These are phyloP conservation scores for Bruguiera parviflora DNA, from an alignment of 345 rosid species.

Conservation along the genomic window DNA sequence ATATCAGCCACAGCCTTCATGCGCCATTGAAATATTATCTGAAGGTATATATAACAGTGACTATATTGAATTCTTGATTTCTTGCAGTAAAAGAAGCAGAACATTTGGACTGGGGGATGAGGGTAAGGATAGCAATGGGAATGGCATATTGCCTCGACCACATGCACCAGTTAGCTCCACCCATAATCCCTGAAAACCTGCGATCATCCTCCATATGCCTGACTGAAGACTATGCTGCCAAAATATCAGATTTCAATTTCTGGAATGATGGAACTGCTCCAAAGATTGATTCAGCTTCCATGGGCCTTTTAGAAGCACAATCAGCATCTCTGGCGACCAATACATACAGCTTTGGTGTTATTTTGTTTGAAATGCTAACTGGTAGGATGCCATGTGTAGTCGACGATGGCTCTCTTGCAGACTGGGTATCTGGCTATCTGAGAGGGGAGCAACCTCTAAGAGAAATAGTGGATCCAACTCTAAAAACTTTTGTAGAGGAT, in stretches of 20 bases:
- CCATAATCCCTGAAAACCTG: slow-evolving; percentile 52
- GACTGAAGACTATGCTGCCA: slow-evolving; percentile 92
- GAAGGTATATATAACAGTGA: neutral
- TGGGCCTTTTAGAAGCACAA: slow-evolving; percentile 43
- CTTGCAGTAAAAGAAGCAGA: slow-evolving; percentile 76
- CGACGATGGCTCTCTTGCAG: slow-evolving; percentile 37
- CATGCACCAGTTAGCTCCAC: slow-evolving; percentile 81
- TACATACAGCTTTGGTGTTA: slow-evolving; percentile 60
- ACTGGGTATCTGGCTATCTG: slow-evolving; percentile 52
- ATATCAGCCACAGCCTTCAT: neutral
- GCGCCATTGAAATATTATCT: neutral
- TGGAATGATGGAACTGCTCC: slow-evolving; percentile 44
- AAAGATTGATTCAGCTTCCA: slow-evolving; percentile 38
- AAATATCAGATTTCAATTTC: slow-evolving; percentile 72
- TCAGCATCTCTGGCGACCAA: slow-evolving; percentile 43
- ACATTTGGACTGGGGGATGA: slow-evolving; percentile 81
- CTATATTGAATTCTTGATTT: slow-evolving; percentile 9
- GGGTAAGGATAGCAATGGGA: slow-evolving; percentile 82
- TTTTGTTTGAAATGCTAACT: slow-evolving; percentile 70
- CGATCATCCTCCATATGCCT: slow-evolving; percentile 69
- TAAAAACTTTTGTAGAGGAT: slow-evolving; percentile 51
- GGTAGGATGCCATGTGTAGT: slow-evolving; percentile 62
- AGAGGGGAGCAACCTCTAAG: slow-evolving; percentile 36
- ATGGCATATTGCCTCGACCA: slow-evolving; percentile 88
- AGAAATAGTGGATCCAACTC: slow-evolving; percentile 68